Conservation (phyloP, 306 rosid species). For the Inga laurina region DNA sequence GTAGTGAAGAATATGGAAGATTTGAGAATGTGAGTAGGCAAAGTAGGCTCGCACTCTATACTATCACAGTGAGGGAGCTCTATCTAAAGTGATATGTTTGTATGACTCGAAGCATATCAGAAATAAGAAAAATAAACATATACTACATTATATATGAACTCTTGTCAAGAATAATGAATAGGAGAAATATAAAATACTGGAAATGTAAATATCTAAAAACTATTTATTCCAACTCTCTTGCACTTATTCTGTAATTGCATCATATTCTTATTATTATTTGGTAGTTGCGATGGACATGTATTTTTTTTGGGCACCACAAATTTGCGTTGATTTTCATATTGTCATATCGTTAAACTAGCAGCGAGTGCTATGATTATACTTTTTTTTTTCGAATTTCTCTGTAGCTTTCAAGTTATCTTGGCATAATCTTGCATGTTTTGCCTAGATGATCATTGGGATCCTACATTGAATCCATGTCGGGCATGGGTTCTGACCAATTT, state of each 20-base stretch:
- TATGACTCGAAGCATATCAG: too few species aligned
- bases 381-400: conserved; percentile 6
- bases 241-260: conserved; percentile 5
- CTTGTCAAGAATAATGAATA: neutral
- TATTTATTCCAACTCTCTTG: neutral
- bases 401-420: conserved; percentile 4
- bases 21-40: neutral
- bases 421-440: conserved; percentile 8
- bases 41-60: neutral
- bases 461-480: conserved; percentile 14
- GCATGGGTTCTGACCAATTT: conserved; percentile 19
- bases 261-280: neutral
- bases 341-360: neutral
- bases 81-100: too few species aligned
- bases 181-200: neutral
- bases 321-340: conserved; percentile 15
- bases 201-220: neutral
- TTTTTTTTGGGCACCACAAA: conserved; percentile 6
- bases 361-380: neutral
- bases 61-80: neutral
- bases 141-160: neutral
- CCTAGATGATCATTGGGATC: conserved; percentile 1
- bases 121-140: too few species aligned
- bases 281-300: conserved; percentile 12
- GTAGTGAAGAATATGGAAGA: neutral